Base-by-base conservation (phyloP, 2,329 filamentous ascomycete species). In the Alternaria triticimaculans region DNA sequence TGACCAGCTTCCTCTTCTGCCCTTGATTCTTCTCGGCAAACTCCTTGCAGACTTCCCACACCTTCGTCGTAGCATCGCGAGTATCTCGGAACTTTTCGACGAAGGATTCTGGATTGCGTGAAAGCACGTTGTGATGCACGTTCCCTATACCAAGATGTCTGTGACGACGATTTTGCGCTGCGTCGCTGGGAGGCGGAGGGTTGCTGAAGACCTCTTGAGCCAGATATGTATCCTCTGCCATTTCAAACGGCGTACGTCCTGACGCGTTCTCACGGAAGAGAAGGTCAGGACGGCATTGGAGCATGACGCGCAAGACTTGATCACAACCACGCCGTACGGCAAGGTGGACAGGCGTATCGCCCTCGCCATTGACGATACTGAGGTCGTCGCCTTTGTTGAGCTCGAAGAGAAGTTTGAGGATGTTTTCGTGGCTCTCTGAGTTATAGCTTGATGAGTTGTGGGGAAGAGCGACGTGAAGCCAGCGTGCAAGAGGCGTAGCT, bases 261-360 rank as follows among this genome's bases (percentile, higher is more conserved):
- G 91, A 91, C 0, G 91, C 88, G 69, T 94, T 94, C 76, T 96
- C 93, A 21, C 89, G 87, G 69, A 87, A 85, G 0, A 93, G 80
- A 2, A 94, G 82, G 25, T 84, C 82, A 0, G 90, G 87, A 18
- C 87, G 83, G 67, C 82, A 82, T 10, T 86, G 80, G 11, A 94
- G 79, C 55, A 81, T 76, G 4, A 92, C 71, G 3, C 82, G 72
- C 14, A 82, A 78, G 43, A 81, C 70, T 2, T 85, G 68, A 37
- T 72, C 74, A 8, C 81, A 68, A 37, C 80, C 68, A 12, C 78
- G 71, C 8, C 78, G 74, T 20, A 89, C 83, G 11, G 86, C 83
- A 0, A 83, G 85, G 71, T 93, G 90, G 0, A 92, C 81, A 7
- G 86, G 84, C 0, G 90, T 89, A 67, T 92, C 87, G 41, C 90